phyloP scores from a whole-genome alignment of 768 basidiomycete genomes.

The Naganishia vaughanmartiniae region DNA sequence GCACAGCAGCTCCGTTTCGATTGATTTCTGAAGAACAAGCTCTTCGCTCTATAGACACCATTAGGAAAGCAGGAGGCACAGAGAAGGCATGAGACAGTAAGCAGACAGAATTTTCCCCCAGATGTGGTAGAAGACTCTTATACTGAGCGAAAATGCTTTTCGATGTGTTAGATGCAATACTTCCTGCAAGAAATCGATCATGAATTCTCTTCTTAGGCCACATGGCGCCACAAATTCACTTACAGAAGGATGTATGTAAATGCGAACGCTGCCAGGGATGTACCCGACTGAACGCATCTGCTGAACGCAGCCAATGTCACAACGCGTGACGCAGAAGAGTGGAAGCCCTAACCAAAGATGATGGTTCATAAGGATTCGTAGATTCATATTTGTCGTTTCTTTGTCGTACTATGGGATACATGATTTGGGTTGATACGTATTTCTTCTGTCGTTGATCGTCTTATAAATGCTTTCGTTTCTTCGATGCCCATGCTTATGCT shows the following conservation, averaged over 20 bases:
- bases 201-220: slow-evolving; percentile 3
- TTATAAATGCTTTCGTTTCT: not conserved
- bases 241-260: not conserved
- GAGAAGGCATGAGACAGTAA: slow-evolving; percentile 69
- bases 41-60: slow-evolving; percentile 56
- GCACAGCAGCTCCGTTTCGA: no score
- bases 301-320: not conserved
- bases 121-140: not conserved
- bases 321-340: not conserved
- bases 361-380: not conserved
- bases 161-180: not conserved
- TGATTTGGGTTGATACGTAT: slow-evolving; percentile 3
- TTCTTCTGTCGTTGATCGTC: not conserved
- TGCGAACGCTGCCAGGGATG: not conserved
- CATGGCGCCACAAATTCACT: not conserved
- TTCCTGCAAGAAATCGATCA: slow-evolving; percentile 16
- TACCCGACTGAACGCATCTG: no score
- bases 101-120: slow-evolving; percentile 34
- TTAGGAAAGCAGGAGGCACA: slow-evolving; percentile 67
- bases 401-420: slow-evolving; percentile 15
- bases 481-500: slow-evolving; percentile 5
- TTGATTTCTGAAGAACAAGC: no score
- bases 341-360: not conserved
- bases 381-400: slow-evolving; percentile 20
- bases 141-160: not conserved